Conservation (phyloP, 805 yeast genomes). For the Metschnikowia noctiluminum region DNA sequence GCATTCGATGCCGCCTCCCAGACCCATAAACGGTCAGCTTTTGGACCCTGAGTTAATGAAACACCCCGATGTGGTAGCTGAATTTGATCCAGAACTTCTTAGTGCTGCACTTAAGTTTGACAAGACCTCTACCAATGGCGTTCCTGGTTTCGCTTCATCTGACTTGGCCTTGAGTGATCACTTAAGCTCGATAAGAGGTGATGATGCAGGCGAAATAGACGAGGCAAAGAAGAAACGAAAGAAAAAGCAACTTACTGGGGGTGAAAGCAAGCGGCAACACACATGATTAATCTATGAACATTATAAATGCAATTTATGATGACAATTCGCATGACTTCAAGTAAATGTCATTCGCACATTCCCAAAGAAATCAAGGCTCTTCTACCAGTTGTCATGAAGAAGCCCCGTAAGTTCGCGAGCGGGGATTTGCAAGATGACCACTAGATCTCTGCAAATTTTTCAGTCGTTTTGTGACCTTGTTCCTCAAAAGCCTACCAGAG, state of each 20-base stretch:
- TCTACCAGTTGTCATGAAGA: no score
- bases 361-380: not conserved
- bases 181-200: slow-evolving; percentile 38
- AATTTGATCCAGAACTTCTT: slow-evolving; percentile 49
- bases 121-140: slow-evolving; percentile 62
- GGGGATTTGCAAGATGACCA: not conserved
- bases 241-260: slow-evolving; percentile 38
- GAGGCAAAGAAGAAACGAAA: slow-evolving; percentile 31
- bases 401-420: not conserved
- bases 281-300: not conserved
- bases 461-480: slow-evolving; percentile 24
- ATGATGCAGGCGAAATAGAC: slow-evolving; percentile 38
- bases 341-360: not conserved
- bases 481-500: slow-evolving; percentile 32
- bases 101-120: slow-evolving; percentile 55
- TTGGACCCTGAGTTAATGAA: slow-evolving; percentile 37
- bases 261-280: slow-evolving; percentile 38
- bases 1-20: slow-evolving; percentile 55
- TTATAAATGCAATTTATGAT: no score
- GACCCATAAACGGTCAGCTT: slow-evolving; percentile 33
- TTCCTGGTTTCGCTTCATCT: slow-evolving; percentile 72
- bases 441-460: slow-evolving; percentile 4
- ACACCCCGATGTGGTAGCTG: slow-evolving; percentile 45
- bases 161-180: slow-evolving; percentile 61
- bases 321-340: not conserved